These are phyloP conservation scores for Verticillium nubilum DNA, from an alignment of 2,329 filamentous ascomycete genomes.

Conservation along the genomic window DNA sequence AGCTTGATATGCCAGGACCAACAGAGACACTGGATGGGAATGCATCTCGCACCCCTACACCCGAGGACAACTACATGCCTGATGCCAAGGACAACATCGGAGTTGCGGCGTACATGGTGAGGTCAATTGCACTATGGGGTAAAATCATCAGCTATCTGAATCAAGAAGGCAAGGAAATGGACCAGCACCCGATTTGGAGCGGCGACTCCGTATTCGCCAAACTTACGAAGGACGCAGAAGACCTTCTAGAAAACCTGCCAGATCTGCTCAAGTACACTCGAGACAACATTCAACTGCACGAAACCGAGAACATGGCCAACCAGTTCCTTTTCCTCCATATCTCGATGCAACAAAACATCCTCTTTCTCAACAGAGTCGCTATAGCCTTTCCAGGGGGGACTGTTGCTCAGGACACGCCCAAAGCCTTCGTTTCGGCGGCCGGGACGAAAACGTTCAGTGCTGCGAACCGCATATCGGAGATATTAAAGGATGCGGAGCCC, in stretches of 20 bases:
- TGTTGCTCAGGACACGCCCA: conserved; percentile 66
- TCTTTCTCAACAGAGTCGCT: conserved; percentile 87
- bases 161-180: conserved; percentile 77
- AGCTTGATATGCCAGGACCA: conserved; percentile 82
- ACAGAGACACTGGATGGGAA: conserved; percentile 78
- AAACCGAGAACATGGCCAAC: conserved; percentile 78
- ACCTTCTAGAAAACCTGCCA: conserved; percentile 66
- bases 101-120: conserved; percentile 84
- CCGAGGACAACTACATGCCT: background rate
- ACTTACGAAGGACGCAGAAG: conserved; percentile 66
- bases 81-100: conserved; percentile 84
- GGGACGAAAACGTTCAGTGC: conserved; percentile 74
- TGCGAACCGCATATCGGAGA: conserved; percentile 78
- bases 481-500: conserved; percentile 75
- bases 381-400: conserved; percentile 62
- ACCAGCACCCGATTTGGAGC: conserved; percentile 75
- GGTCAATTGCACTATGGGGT: conserved; percentile 83
- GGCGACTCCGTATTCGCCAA: conserved; percentile 68
- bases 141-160: conserved; percentile 86
- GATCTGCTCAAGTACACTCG: conserved; percentile 65
- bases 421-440: conserved; percentile 70
- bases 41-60: conserved; percentile 41
- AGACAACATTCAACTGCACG: conserved; percentile 81
- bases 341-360: conserved; percentile 78
- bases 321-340: conserved; percentile 93